phyloP scores from a whole-genome alignment of 2,329 filamentous ascomycete genomes.

The Orbilia javanica region DNA sequence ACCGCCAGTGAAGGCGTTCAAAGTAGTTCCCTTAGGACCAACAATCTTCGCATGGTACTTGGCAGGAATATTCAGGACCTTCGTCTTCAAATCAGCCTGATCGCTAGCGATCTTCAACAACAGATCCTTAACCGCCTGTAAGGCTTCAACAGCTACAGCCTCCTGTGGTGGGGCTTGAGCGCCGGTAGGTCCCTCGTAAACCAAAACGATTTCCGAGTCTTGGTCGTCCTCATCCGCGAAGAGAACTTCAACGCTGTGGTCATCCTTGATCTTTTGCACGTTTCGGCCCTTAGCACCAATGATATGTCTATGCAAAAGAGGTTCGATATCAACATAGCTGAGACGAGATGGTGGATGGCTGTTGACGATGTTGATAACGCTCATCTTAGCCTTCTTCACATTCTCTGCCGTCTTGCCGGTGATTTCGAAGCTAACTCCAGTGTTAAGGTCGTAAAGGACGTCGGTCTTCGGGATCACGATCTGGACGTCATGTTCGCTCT shows the following conservation, averaged over 20 bases:
- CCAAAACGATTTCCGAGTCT: conserved; percentile 67
- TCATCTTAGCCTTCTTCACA: conserved; percentile 58
- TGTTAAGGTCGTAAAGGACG: conserved; percentile 59
- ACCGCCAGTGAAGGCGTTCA: conserved; percentile 62
- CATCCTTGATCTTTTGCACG: conserved; percentile 75
- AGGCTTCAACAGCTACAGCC: conserved; percentile 71
- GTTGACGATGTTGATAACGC: conserved; percentile 77
- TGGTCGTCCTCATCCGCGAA: conserved; percentile 68
- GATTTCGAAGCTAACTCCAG: conserved; percentile 59
- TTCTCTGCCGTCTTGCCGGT: conserved; percentile 80
- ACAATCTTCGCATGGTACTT: conserved; percentile 74
- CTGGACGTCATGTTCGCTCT: conserved; percentile 68
- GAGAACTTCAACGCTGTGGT: conserved; percentile 73
- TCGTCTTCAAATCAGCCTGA: conserved; percentile 71
- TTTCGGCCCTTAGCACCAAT: conserved; percentile 77
- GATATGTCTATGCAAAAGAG: conserved; percentile 82
- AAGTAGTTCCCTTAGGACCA: conserved; percentile 61
- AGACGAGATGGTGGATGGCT: conserved; percentile 81
- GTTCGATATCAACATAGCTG: conserved; percentile 76
- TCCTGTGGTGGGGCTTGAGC: conserved; percentile 70
- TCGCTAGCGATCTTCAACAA: conserved; percentile 70
- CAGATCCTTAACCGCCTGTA: conserved; percentile 72
- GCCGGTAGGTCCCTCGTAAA: conserved; percentile 68
- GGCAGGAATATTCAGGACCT: conserved; percentile 71
- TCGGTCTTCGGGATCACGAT: conserved; percentile 69